Evolutionary conservation across 495 filamentous ascomycete species (phyloP), one percentile per base, ranked within the genome.

Genomic region (Penicillium maclennaniae): DNA sequence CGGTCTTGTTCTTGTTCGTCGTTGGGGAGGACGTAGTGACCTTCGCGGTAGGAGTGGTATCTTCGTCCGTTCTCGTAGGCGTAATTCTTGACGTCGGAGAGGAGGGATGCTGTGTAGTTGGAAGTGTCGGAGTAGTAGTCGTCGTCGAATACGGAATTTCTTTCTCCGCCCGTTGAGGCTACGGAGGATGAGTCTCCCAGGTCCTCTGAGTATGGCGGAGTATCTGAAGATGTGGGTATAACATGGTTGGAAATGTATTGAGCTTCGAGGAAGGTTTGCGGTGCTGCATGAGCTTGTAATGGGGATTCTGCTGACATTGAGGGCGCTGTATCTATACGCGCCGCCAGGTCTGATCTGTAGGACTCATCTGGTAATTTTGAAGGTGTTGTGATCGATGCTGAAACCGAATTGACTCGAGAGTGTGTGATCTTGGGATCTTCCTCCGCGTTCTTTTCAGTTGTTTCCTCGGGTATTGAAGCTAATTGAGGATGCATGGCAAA

Each of bases 41-140:
- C 85, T 60, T 85, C 81, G 37, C 81, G 71, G 57, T 85, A 88
- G 49, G 74, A 75, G 57, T 88, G 84, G 60, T 89, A 89, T 40
- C 85, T 73, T 39, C 85, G 70, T 17, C 86, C 86, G 59, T 89
- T 88, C 60, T 89, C 63, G 27, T 66, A 66, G 7, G 55, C 37
- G 28, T 61, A 64, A 45, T 64, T 50, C 41, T 64, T 56, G 20
- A 63, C 61, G 20, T 59, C 55, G 5, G 63, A 66, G 5, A 66
- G 52, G 6, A 66, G 41, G 2, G 63, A 66, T 0, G 63, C 61
- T 1, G 63, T 66, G 7, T 64, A 56, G 39, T 28, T 64, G n/a
- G 63, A 64, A 10, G 43, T 61, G 16, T 61, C 63, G 6, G 62
- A 58, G 14, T 58, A 14, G 41, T 62, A 59, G 12, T 62, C 51